phyloP scores from a whole-genome alignment of 495 filamentous ascomycete genomes.

The Aspergillus homomorphus region DNA sequence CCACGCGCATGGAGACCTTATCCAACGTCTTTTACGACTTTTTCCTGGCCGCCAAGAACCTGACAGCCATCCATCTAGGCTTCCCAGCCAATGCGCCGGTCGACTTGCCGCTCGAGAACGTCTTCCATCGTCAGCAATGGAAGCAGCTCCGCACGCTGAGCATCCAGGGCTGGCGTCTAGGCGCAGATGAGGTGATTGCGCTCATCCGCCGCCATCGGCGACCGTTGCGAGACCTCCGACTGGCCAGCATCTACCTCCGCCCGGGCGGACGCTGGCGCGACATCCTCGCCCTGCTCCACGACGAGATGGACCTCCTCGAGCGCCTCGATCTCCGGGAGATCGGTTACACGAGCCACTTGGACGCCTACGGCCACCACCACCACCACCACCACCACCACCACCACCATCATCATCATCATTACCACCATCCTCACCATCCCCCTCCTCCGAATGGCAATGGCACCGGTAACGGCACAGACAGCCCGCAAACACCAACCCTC shows the following conservation, averaged over 20 bases:
- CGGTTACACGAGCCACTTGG: constrained; percentile 57
- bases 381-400: background rate
- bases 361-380: constrained; percentile 24
- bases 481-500: constrained; percentile 9
- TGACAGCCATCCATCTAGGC: constrained; percentile 64
- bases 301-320: constrained; percentile 57
- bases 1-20: constrained; percentile 51
- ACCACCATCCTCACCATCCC: constrained; percentile 2
- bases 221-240: constrained; percentile 54
- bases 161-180: constrained; percentile 61
- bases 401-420: constrained; percentile 3
- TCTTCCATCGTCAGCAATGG: constrained; percentile 64
- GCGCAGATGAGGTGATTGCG: constrained; percentile 56
- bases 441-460: constrained; percentile 26
- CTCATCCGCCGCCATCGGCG: constrained; percentile 55
- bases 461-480: constrained; percentile 10
- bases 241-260: constrained; percentile 57
- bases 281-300: constrained; percentile 53
- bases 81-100: constrained; percentile 59
- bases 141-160: constrained; percentile 60
- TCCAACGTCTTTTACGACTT: constrained; percentile 54
- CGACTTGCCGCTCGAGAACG: constrained; percentile 51
- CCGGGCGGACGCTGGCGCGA: constrained; percentile 59
- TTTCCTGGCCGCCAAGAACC: constrained; percentile 55
- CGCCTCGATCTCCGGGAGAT: constrained; percentile 60